Evolutionary conservation across 2,329 filamentous ascomycete genomes (phyloP), one percentile per base, ranked within the genome.

Genomic region (Knufia fluminis): DNA sequence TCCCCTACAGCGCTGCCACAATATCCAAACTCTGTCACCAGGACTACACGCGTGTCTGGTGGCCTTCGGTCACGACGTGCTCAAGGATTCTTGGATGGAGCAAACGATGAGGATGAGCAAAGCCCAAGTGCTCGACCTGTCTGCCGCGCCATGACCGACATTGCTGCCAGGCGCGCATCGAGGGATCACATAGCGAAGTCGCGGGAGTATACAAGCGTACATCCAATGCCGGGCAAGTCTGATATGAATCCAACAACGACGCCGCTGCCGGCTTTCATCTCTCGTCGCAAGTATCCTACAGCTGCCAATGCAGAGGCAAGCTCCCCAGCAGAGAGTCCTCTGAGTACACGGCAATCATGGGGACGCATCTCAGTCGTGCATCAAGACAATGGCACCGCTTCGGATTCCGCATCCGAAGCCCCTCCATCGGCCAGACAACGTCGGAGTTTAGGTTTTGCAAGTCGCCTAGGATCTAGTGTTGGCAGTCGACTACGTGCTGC

Each of bases 71-170:
- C 61, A 42, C 64, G 66, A 52, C 63, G 66, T 32, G 54, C 62
- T 38, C 62, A 63, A 24, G 57, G 55, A n/a, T 50, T 50, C 42
- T 22, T 52, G 28, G 58, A 60, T 50, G 57, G 54, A 7, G 44
- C 46, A 16, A 56, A 62, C 2, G 68, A 71, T 19, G 67, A 70
- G 14, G 64, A 66, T 12, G 53, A 61, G 31, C 62, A 63, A 41
- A 62, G 59, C 35, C 57, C 54, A 40, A 64, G 56, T 26, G 59
- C 63, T 33, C 67, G 69, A 23, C 66, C 70, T 3, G 52, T 68
- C 26, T 68, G 69, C 16, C 62, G 70, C 49, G 68, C 69, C 23
- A 65, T 67, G 61, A 71, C 70, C 1, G 70, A 72, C 24, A 58
- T 66, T 33, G 63, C 58, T 28, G 60, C 62, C 49, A 60, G 60